Evolutionary conservation across 257 asterid species (phyloP), one percentile per base, ranked within the genome.

Genomic region (Coffea canephora): DNA sequence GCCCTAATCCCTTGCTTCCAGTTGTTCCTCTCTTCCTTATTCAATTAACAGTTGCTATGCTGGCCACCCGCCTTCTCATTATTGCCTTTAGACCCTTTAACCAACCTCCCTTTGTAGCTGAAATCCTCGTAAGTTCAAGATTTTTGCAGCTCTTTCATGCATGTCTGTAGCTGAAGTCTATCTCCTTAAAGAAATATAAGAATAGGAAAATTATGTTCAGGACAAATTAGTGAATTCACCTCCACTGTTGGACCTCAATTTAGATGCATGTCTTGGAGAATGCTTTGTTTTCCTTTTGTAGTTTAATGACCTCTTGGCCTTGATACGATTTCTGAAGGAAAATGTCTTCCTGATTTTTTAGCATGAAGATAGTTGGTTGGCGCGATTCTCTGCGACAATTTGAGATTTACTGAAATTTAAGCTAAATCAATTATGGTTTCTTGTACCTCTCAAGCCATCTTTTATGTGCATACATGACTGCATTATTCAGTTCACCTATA

Each of bases 1-100:
- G 97, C 1, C 98, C 98, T 19, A 91, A 94, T 79, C 99, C 99
- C 5, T 84, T 92, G 71, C 80, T 87, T 2, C 98, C 99, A 84
- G 89, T 91, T 85, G 89, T 96, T 16, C 94, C 98, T 81, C 97
- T 94, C 87, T 94, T 96, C 88, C 84, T 96, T 79, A 31, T 89
- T 79, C 97, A 96, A 83, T 86, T 96, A 12, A 88, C 92, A 1
- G 10, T 91, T 15, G 89, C 97, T 69, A 87, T 96, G 70, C 66
- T 80, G 78, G 54, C 86, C 79, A 86, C 88, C 70, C 94, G 94
- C 74, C 72, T 91, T 70, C 80, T 88, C 71, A 85, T 86, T n/a
- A 73, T 79, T 80, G 82, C 79, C 3, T 81, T 94, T 16, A 88
- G 79, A 78, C 93, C 94, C 84, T 89, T 93, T 82, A 89, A 84